Conservation (phyloP, 257 asterid species). For the Plantago ovata region DNA sequence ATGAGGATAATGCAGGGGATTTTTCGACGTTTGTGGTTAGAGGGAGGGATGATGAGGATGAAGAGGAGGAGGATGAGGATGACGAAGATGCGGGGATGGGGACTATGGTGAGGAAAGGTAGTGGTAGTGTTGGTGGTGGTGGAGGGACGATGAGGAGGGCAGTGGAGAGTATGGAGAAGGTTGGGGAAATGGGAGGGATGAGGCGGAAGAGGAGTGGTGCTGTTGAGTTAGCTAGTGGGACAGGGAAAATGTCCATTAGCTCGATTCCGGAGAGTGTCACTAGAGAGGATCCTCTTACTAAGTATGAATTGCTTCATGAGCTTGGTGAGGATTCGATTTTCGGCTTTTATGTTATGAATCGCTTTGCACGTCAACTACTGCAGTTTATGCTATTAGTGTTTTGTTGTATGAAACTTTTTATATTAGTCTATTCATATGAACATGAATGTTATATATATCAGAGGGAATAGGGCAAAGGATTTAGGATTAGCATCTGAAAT, state of each 20-base stretch:
- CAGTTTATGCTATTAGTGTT: too few species aligned
- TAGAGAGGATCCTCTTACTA: slow-evolving; percentile 84
- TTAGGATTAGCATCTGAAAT: background rate
- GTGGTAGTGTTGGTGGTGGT: slow-evolving; percentile 37
- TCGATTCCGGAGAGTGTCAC: slow-evolving; percentile 77
- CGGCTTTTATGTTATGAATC: slow-evolving; percentile 5
- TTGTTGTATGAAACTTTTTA: too few species aligned
- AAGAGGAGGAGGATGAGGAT: slow-evolving; percentile 41
- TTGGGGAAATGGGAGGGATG: slow-evolving; percentile 41
- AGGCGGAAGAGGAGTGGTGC: slow-evolving; percentile 42
- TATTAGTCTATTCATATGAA: too few species aligned
- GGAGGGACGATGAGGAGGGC: slow-evolving; percentile 87
- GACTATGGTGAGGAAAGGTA: slow-evolving; percentile 68
- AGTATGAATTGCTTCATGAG: slow-evolving; percentile 91
- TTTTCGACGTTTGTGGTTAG: slow-evolving; percentile 89
- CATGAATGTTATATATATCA: too few species aligned
- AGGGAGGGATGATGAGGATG: slow-evolving; percentile 36
- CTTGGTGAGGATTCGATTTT: slow-evolving; percentile 58
- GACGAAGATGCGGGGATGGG: slow-evolving; percentile 64
- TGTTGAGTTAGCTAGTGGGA: slow-evolving; percentile 27
- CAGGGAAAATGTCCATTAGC: slow-evolving; percentile 68
- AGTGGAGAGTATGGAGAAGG: slow-evolving; percentile 93
- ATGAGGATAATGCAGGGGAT: slow-evolving; percentile 43
- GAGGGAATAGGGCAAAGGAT: too few species aligned
- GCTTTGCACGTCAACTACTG: too few species aligned